These are phyloP conservation scores for Fusarium algeriense DNA, from an alignment of 2,329 filamentous ascomycete genomes.

Conservation along the genomic window DNA sequence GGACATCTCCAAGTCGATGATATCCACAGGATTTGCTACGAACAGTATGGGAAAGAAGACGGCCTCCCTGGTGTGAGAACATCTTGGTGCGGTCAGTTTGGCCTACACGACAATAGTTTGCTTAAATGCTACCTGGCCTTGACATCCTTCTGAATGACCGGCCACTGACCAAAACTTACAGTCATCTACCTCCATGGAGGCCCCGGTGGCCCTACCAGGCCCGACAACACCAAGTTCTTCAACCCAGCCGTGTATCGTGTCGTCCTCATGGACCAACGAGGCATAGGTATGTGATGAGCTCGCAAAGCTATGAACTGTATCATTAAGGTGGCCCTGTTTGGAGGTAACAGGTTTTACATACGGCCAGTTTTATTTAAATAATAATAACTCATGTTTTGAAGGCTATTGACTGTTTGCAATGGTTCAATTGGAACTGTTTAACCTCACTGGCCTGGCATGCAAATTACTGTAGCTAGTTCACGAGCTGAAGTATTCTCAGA, in stretches of 20 bases:
- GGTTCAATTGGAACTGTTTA: too few relatives aligned
- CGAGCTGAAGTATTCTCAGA: too few relatives aligned
- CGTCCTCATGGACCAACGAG: neutral
- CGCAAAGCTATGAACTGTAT: too few relatives aligned
- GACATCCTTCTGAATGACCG: too few relatives aligned
- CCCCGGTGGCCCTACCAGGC: neutral
- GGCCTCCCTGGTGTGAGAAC: neutral
- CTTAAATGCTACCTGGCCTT: neutral
- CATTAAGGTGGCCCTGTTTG: too few relatives aligned
- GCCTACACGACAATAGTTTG: neutral
- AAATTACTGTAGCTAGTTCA: too few relatives aligned
- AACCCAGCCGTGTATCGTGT: neutral
- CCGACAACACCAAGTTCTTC: neutral
- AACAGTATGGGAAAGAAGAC: neutral
- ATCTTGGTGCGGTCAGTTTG: neutral
- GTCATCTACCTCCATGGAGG: neutral
- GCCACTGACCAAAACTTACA: neutral
- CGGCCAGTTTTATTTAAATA: too few relatives aligned
- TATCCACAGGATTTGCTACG: neutral
- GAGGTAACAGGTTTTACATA: too few relatives aligned
- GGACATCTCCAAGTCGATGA: rapidly evolving
- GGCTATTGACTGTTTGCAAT: too few relatives aligned
- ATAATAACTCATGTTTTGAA: too few relatives aligned
- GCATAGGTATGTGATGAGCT: neutral
- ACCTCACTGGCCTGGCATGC: too few relatives aligned